Percentiles rank a stretch among this genome's conserved stretches.
Conservation (phyloP, 1,139 yeast species). For the Protomyces inouyei region DNA sequence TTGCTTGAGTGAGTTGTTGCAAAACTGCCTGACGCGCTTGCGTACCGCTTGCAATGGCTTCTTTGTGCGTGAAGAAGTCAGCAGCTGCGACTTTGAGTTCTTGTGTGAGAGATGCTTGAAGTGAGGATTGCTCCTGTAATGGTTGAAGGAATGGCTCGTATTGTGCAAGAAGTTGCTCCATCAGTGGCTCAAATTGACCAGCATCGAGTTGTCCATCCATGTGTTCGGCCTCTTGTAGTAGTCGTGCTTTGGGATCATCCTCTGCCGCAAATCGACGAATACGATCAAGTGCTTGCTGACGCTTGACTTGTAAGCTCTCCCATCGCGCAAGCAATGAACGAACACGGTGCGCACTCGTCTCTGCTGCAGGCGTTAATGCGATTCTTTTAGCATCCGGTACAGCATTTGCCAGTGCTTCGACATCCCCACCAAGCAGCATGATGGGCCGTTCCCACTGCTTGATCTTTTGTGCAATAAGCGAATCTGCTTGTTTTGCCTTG, state of each 20-base stretch:
- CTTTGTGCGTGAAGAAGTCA: background rate
- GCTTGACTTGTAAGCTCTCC: background rate
- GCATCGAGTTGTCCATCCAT: background rate
- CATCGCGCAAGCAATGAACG: background rate
- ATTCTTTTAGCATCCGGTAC: constrained; percentile 49
- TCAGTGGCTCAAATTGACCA: constrained; percentile 6
- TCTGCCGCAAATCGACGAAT: background rate
- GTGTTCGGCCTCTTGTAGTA: background rate
- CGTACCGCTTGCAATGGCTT: background rate
- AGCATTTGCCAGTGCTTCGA: constrained; percentile 43
- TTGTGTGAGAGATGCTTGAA: background rate
- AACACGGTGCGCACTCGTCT: constrained; percentile 12
- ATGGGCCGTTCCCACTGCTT: constrained; percentile 46
- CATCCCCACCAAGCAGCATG: constrained; percentile 46
- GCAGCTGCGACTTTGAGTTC: background rate
- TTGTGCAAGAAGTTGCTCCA: background rate
- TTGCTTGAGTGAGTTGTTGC: constrained; percentile 53
- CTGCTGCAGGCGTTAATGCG: background rate
- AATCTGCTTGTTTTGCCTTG: constrained; percentile 64
- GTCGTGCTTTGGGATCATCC: constrained; percentile 9
- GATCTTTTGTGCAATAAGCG: constrained; percentile 47
- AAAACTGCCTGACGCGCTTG: constrained; percentile 49
- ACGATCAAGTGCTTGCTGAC: background rate
- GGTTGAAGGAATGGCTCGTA: background rate
- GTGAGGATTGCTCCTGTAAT: background rate